Base-by-base conservation (phyloP, 2,329 filamentous ascomycete species). In the Colletotrichum salicis region DNA sequence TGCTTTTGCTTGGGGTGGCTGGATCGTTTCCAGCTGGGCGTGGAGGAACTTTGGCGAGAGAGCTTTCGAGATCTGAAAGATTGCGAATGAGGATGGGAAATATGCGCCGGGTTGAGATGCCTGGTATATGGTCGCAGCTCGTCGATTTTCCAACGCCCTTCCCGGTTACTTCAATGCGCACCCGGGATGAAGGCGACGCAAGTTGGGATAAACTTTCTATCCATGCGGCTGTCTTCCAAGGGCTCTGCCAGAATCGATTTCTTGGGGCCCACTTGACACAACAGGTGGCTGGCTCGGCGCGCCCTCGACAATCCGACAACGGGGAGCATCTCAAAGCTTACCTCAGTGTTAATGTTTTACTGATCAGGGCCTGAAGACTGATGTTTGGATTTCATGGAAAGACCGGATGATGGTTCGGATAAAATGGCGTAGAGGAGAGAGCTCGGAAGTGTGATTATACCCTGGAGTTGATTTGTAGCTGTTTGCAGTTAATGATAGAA, bases 1-100 rank as follows among this genome's bases (percentile, higher is more conserved):
- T 19, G 75, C 75, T 6, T 74, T 76, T 5, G 29, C 76, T 1
- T 83, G 80, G 80, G 77, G 65, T 5, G 66, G 71, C 2, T 82
- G 78, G 76, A 1, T 57, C 4, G 10, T 72, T 13, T 51, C 61
- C 55, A 57, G 37, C 41, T 72, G 72, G 64, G 11, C 41, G 11
- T 72, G 65, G 70, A 64, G 60, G 29, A 70, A 48, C 24, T 4
- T 64, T 37, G 27, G 22, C 29, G 29, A 27, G 29, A 55, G 29
- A 24, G 37, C 12, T 22, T 62, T 19, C 41, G 7, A 15, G n/a
- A 35, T 24, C 24, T 31, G 54, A 54, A 31, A 41, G 24, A 11
- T 48, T 10, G n/a, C 3, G 45, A 41, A 37, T 33, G 27, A 29
- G 22, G 3, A 4, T 19, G 24, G 15, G 37, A 19, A 45, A 5